Conservation (phyloP, 345 rosid species). For the Psidium guajava region DNA sequence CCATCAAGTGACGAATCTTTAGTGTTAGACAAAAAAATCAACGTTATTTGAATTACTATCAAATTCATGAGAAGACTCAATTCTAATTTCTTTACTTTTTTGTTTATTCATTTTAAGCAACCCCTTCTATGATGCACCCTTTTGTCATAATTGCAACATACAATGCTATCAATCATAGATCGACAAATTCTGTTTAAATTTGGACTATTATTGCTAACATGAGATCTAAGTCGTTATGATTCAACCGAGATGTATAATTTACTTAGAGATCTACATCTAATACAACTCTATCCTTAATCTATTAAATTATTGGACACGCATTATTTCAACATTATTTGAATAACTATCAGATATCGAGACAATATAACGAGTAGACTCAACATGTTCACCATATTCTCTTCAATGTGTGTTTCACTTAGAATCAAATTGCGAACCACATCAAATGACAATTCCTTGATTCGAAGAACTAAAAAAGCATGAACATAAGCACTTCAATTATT, state of each 20-base stretch:
- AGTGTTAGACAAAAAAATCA: background rate
- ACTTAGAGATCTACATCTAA: too few species aligned
- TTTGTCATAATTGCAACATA: background rate
- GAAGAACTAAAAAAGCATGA: background rate
- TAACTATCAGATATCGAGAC: too few species aligned
- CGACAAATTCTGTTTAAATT: background rate
- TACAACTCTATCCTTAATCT: too few species aligned
- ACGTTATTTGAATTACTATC: background rate
- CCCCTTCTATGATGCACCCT: background rate
- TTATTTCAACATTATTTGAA: too few species aligned
- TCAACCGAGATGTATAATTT: too few species aligned
- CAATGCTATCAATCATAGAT: background rate
- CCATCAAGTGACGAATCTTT: background rate
- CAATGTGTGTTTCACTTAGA: background rate
- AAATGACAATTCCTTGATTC: background rate
- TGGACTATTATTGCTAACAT: background rate
- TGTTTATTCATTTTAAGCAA: background rate
- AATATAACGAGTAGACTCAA: too few species aligned
- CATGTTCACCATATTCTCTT: background rate
- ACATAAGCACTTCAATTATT: background rate
- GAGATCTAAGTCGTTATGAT: background rate
- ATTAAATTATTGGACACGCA: too few species aligned
- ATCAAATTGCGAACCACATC: background rate
- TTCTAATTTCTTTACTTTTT: background rate
- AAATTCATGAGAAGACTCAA: background rate